Conservation (phyloP, 805 yeast species). For the Saccharomycopsis lassenensis region DNA sequence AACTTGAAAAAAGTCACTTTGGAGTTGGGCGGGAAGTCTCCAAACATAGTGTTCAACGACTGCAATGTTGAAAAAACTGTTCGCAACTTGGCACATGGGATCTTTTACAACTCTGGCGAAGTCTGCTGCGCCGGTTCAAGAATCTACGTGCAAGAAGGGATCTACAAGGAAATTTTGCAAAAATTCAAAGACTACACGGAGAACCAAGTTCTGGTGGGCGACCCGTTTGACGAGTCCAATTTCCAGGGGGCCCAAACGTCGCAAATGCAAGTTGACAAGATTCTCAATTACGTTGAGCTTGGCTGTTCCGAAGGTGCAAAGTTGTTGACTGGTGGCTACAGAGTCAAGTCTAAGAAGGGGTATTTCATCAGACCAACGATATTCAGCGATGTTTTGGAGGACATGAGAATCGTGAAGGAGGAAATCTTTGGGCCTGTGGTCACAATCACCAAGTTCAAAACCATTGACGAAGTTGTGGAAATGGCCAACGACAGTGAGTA, state of each 20-base stretch:
- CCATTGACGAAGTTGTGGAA: conserved; percentile 54
- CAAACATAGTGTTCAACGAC: conserved; percentile 64
- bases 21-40: conserved; percentile 80
- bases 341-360: conserved; percentile 54
- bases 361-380: conserved; percentile 66
- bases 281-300: conserved; percentile 51
- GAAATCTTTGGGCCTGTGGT: conserved; percentile 80
- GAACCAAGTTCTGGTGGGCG: conserved; percentile 53
- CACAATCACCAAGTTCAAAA: conserved; percentile 54
- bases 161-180: conserved; percentile 50
- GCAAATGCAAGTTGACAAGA: conserved; percentile 55
- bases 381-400: conserved; percentile 54
- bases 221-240: conserved; percentile 57
- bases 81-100: conserved; percentile 49
- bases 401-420: conserved; percentile 54
- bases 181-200: conserved; percentile 51
- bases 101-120: conserved; percentile 73
- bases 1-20: conserved; percentile 66
- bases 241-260: conserved; percentile 77
- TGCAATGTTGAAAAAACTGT: conserved; percentile 45
- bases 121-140: conserved; percentile 79
- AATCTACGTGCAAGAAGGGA: conserved; percentile 61
- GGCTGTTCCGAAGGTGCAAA: conserved; percentile 65
- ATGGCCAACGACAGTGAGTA: conserved; percentile 62
- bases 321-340: conserved; percentile 60